Evolutionary conservation across 2,329 filamentous ascomycete species (phyloP), one percentile per base, ranked within the genome.

Genomic region (Claviceps sp.): DNA sequence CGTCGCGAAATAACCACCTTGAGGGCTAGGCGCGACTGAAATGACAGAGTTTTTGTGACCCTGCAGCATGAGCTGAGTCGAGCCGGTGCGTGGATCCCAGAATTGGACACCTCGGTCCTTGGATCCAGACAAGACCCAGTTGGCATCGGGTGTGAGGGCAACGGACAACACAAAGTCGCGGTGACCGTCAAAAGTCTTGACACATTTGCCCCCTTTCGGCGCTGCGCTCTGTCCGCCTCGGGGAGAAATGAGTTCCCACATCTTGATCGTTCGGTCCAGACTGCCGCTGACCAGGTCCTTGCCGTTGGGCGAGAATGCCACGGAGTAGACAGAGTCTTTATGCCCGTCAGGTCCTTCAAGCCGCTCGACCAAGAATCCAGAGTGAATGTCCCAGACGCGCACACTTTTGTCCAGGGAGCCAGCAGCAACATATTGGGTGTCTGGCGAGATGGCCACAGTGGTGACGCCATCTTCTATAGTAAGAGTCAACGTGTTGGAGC

Each of bases 11-110:
- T 89, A 84, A 57, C 83, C 82, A 54, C 89, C 90, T 38, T 80
- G 83, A 16, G 93, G 93, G 68, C 89, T 95, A 22, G 93, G 93
- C 1, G 93, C 91, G 50, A 98, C 93, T 2, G 90, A 96, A 62
- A 97, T 97, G 61, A 98, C 93, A 11, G 89, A 95, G 71, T 97
- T 97, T 77, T 97, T 97, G 68, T 98, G 93, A 26, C 93, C 93
- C 69, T 97, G 93, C 56, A 98, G 79, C 93, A 97, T 97, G 66
- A 98, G 85, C 71, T 97, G 91, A 1, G 91, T 94, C 59, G 87
- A 85, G 38, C 91, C 93, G 20, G 89, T 96, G 61, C 85, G 80
- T 20, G 93, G 91, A 64, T 98, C 91, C 93, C 93, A 98, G 76
- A 98, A 97, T 66, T 97, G 93, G 22, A 98, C 93, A 48, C 93